Evolutionary conservation across 805 yeast species (phyloP), one percentile per base, ranked within the genome.

Genomic region (Candida sphagnicola): DNA sequence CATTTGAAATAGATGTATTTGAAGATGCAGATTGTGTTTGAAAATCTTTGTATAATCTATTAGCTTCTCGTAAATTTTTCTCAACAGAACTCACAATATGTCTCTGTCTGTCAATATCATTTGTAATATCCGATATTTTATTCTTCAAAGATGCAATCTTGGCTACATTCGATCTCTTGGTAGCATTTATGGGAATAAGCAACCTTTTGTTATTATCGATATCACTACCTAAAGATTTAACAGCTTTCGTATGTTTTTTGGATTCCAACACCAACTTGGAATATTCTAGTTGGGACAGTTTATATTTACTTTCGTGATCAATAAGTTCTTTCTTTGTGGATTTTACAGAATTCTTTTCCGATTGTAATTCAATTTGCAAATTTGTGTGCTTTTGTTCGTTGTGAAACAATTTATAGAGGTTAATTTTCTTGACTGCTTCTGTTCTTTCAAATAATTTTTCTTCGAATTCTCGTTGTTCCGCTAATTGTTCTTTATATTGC

Each of bases 401-500:
- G 51, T 83, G 86, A 51, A 68, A 84, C 10, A 89, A 59, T 47
- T 79, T 77, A 71, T 85, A 80, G 23, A 90, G 55, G 31, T 80
- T 74, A 18, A 72, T 74, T 8, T 65, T 55, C 31, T 70, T 64
- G n/a, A 76, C 67, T 16, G 76, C 49, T 8, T 70, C 59, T 8
- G 65, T 59, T 47, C 74, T 76, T 46, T 78, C 78, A 1, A 57
- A 58, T 4, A 78, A 53, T 50, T 77, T 80, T 24, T 62, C 56
- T 46, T 81, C 82, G 56, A 78, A 88, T 40, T 72, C 64, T 41
- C 80, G 85, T 34, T 84, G 83, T 55, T 88, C 93, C 4, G 67
- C 67, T 48, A 82, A 71, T 54, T 88, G 95, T 43, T 78, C 87
- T 47, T 78, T 79, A 50, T 87, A 87, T 49, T 82, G 90, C 54